Base-by-base conservation (phyloP, 345 rosid species). In the Orychophragmus violaceus region DNA sequence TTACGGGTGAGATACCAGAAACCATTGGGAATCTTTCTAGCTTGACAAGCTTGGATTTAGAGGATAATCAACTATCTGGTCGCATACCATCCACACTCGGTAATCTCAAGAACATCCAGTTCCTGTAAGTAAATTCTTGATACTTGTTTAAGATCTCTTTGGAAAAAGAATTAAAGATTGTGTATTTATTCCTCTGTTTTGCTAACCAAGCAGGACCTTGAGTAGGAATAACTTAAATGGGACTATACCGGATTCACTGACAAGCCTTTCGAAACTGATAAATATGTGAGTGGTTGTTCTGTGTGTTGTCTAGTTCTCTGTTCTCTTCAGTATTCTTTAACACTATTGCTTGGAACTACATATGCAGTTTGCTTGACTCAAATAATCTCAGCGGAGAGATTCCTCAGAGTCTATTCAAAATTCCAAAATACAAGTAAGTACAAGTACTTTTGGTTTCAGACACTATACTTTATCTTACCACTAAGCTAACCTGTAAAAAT, bases 1-100 rank as follows among this genome's bases (percentile, higher is more conserved):
- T 94, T 64, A 81, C 60, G 9, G 99, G 99, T 65, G 82, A 53
- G 62, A 87, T 94, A 82, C 97, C 99, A 27, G 74, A 79, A 53
- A 95, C 87, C 41, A 79, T 87, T 53, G 99, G 97, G 27, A 87
- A 88, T 76, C 74, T 94, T 70, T 66, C 92, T 8, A 86, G 84
- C 73, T 83, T 94, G 69, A 85, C 83, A 42, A 87, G 83, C 78
- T 83, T 94, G 79, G 97, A 94, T 77, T 83, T 94, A 82, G 96
- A 82, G 75, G 84, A 87, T 74, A 94, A 94, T 82, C 82, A 32
- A 46, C 75, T 94, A 55, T 82, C 62, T 44, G 99, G 97, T 68
- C 79, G 66, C 60, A 90, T 94, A 78, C 99, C 99, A 39, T 62
- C 87, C 64, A 77, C 88, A 24, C 75, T 90, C n/a, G 89, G 99